Evolutionary conservation across 2,329 filamentous ascomycete species (phyloP).

Genomic region (Fusarium zealandicum): DNA sequence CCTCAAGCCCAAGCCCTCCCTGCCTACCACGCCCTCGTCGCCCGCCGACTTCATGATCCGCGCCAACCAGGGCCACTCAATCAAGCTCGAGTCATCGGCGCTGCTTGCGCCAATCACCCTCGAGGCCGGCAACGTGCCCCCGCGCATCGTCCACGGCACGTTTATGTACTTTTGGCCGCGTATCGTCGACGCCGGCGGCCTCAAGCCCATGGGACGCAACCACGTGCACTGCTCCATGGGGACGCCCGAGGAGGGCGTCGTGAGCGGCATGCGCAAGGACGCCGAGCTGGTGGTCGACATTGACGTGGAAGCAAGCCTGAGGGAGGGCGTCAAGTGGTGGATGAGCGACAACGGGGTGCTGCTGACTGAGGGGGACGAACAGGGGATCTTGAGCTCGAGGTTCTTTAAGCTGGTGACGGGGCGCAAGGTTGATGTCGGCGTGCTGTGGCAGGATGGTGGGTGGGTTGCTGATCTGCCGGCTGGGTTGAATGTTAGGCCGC

Average conservation of each 20-base stretch:
- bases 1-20: conserved; percentile 62
- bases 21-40: conserved; percentile 48
- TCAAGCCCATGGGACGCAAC: conserved; percentile 81
- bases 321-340: conserved; percentile 75
- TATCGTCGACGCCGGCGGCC: conserved; percentile 78
- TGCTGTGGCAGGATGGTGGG: conserved; percentile 75
- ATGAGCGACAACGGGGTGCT: conserved; percentile 80
- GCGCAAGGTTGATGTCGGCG: conserved; percentile 63
- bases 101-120: conserved; percentile 74
- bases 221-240: conserved; percentile 91
- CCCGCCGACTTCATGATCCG: conserved; percentile 83
- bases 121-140: conserved; percentile 64
- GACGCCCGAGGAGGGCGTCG: conserved; percentile 66
- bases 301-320: conserved; percentile 72
- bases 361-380: conserved; percentile 65
- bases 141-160: conserved; percentile 83
- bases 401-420: conserved; percentile 78
- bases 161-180: conserved; percentile 80
- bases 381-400: conserved; percentile 68
- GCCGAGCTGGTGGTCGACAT: conserved; percentile 82
- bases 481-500: conserved; percentile 57
- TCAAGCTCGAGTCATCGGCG: conserved; percentile 74
- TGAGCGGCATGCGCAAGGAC: conserved; percentile 81
- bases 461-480: conserved; percentile 72
- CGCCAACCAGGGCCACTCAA: conserved; percentile 93